Base-by-base conservation (phyloP, 2,329 filamentous ascomycete genomes). In the Coniochaeta prunicola region DNA sequence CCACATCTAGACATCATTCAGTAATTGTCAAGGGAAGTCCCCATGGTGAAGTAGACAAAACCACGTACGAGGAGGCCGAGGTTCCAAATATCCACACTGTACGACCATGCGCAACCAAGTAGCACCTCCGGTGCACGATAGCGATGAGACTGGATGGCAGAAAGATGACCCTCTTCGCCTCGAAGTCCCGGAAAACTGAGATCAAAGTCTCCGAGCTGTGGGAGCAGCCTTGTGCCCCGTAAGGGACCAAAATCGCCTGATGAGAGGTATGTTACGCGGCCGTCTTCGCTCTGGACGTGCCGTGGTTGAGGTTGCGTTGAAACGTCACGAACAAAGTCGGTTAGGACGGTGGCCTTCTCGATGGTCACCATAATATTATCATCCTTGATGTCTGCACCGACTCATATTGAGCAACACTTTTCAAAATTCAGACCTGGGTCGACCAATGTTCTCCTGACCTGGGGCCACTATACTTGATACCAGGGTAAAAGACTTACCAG, bases 41-140 rank as follows among this genome's bases (percentile, higher is more conserved):
- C 34, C n/a, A 10, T n/a, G 10, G 34, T 10, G 34, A 10, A 24
- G 42, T 10, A 50, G 42, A 13, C 21, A 50, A 13, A 50, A 33
- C n/a, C 57, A 40, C 58, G 61, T 50, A 66, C 64, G 24, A 65
- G 57, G 9, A 66, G 58, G 19, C 64, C 64, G 26, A 65, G 50
- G 28, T 65, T 65, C 64, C 63, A 65, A 21, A 66, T 64, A 42
- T 66, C 63, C 48, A 50, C 45, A 12, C 19, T 50, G 15, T 26
- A 50, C 19, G 45, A 50, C 45, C 45, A 50, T 5, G 45, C 2
- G 21, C 45, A 50, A 7, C 45, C 45, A n/a, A 50, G 45, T 4
- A 50, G 19, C 15, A 50, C 45, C 21, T 50, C 45, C 4, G 45
- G 45, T 12, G 45, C 45, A 12, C 45, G 45, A 21, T 26, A 50